phyloP scores from a whole-genome alignment of 805 yeast species.

The Hanseniaspora occidentalis region DNA sequence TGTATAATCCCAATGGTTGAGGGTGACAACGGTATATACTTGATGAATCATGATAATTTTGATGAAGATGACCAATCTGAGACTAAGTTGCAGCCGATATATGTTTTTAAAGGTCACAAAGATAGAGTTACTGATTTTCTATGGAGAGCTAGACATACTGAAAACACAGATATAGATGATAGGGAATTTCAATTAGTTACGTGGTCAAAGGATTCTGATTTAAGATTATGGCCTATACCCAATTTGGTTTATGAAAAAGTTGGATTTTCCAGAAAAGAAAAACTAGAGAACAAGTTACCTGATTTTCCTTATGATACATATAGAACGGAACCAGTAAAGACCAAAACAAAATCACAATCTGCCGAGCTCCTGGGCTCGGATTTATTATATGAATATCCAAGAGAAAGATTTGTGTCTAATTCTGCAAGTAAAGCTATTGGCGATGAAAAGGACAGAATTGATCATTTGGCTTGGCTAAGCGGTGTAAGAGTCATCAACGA shows the following conservation, averaged over 20 bases:
- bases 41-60: conserved; percentile 18
- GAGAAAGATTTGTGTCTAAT: conserved; percentile 29
- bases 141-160: conserved; percentile 60
- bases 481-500: conserved; percentile 57
- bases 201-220: conserved; percentile 83
- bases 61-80: conserved; percentile 17
- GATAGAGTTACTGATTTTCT: conserved; percentile 80
- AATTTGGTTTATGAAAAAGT: conserved; percentile 37
- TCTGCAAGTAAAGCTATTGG: conserved; percentile 19
- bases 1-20: conserved; percentile 87
- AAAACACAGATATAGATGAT: conserved; percentile 39
- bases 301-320: conserved; percentile 37
- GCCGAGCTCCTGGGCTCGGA: conserved; percentile 8
- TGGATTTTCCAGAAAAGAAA: conserved; percentile 28
- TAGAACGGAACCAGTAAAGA: conserved; percentile 35
- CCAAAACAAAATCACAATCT: conserved; percentile 5
- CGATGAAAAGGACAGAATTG: conserved; percentile 29
- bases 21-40: conserved; percentile 42
- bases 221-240: conserved; percentile 66
- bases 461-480: conserved; percentile 83
- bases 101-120: conserved; percentile 65
- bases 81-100: conserved; percentile 36
- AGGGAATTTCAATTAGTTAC: conserved; percentile 85
- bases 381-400: conserved; percentile 24
- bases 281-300: conserved; percentile 27